Evolutionary conservation across 1,284 basidiomycete genomes (phyloP), one percentile per base, ranked within the genome.

Genomic region (Thelephora terrestris): DNA sequence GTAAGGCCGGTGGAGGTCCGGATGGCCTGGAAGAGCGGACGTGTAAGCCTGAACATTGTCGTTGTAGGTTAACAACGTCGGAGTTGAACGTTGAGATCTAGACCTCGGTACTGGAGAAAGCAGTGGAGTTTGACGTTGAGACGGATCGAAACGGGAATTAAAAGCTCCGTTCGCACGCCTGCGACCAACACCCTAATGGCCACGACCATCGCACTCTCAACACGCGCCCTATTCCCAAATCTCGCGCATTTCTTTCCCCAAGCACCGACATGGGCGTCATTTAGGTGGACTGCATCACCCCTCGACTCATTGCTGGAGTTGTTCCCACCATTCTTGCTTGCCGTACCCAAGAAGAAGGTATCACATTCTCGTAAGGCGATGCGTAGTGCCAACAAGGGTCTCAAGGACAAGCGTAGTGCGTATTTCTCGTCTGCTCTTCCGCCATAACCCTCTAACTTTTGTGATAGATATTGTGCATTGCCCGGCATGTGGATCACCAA

Each of bases 361-460:
- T 92, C 92, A 0, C 94, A 97, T 65, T 93, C 91, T 25, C 75
- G 90, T 45, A 98, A 98, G 66, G 78, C 84, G n/a, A 97, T 97
- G 93, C 77, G 94, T 25, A 80, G 81, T 49, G 88, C 93, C 3
- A 92, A 95, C 67, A 98, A 98, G 68, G 93, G 93, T 0, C 69
- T 97, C 58, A 93, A 94, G 67, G 93, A 97, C 66, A 92, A 93
- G 64, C 80, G 82, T 49, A 94, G 95, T 92, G 60, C 55, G 86
- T 72, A 0, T 16, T 5, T 18, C 14, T 48, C 21, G 47, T 51
- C 49, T 49, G 55, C 23, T 55, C 46, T 51, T 1, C 17, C 21
- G 32, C 50, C 27, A 51, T 29, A 44, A 43, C 44, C 18, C 47
- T 21, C 3, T 37, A 42, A 42, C 35, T 29, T 25, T 52, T 34